These are phyloP conservation scores for Chrysoporthe deuterocubensis DNA, from an alignment of 2,329 filamentous ascomycete species.

Conservation along the genomic window DNA sequence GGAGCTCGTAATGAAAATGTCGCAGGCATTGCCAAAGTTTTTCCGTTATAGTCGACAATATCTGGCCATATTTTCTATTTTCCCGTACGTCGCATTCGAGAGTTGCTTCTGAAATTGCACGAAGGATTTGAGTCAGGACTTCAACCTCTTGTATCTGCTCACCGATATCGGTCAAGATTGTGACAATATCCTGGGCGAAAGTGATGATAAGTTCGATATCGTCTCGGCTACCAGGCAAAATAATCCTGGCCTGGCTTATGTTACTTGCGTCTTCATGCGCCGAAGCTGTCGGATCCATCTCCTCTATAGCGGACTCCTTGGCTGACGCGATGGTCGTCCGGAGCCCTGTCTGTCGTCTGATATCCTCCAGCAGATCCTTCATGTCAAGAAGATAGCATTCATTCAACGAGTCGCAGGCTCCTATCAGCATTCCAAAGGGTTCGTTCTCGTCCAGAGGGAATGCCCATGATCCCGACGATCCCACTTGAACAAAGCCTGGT, in stretches of 20 bases:
- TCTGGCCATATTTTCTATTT: too few relatives aligned
- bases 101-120: background rate
- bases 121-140: background rate
- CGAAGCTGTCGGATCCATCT: too few relatives aligned
- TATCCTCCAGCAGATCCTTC: background rate
- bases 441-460: background rate
- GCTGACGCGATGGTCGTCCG: background rate
- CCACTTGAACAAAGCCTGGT: background rate
- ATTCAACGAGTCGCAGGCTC: background rate
- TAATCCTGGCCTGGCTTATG: background rate
- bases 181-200: background rate
- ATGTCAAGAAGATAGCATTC: background rate
- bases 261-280: background rate
- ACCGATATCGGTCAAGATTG: background rate
- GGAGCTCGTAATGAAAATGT: too few relatives aligned
- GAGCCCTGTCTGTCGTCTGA: background rate
- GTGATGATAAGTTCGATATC: background rate
- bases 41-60: background rate
- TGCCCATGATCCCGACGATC: background rate
- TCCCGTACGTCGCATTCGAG: too few relatives aligned
- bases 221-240: background rate
- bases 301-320: background rate
- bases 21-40: background rate
- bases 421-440: slow-evolving; percentile 1
- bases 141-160: background rate